Conservation (phyloP, 257 asterid species). For the Misopates orontium region DNA sequence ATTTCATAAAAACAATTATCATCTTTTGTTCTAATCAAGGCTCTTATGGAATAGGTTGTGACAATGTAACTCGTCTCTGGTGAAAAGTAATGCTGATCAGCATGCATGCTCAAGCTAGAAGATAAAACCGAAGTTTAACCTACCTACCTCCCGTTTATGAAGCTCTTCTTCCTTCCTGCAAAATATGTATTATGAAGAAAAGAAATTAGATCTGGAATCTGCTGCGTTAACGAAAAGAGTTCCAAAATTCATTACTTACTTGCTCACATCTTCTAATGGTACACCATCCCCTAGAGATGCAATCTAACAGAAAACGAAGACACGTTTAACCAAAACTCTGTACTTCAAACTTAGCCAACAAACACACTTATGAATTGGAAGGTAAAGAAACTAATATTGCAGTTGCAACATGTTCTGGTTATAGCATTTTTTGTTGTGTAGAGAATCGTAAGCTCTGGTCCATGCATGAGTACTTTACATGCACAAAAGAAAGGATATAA, state of each 20-base stretch:
- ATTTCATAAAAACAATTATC: neutral
- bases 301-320: conserved; percentile 44
- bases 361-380: neutral
- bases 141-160: conserved; percentile 83
- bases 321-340: conserved; percentile 5
- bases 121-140: neutral
- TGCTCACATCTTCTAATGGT: conserved; percentile 84
- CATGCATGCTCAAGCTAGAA: neutral
- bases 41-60: neutral
- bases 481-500: neutral
- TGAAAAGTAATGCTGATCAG: conserved; percentile 2
- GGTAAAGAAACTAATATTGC: neutral
- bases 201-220: conserved; percentile 21
- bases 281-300: conserved; percentile 92
- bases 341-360: conserved; percentile 4
- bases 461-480: neutral
- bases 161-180: conserved; percentile 94
- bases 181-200: conserved; percentile 15
- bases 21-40: neutral
- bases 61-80: neutral
- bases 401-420: neutral
- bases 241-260: conserved; percentile 43
- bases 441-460: neutral
- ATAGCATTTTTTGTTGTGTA: neutral
- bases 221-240: conserved; percentile 11